A percentile compares a stretch with the other conserved stretches of the same genome.
Conservation (phyloP, 768 basidiomycete genomes). For the Saitozyma sp. region DNA sequence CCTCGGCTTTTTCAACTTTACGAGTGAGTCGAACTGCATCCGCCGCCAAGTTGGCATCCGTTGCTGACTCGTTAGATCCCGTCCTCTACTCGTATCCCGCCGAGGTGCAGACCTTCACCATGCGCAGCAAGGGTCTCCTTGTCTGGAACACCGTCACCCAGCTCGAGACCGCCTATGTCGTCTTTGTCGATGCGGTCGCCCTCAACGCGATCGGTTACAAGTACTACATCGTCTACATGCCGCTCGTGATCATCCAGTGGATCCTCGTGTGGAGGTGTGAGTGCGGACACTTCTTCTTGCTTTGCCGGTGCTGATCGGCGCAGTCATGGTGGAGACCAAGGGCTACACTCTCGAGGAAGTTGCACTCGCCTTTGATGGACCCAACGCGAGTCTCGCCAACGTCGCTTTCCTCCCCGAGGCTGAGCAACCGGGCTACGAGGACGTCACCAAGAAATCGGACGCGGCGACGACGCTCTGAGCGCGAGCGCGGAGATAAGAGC, state of each 20-base stretch:
- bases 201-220: conserved; percentile 48
- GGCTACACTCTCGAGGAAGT: conserved; percentile 51
- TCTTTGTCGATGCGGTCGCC: conserved; percentile 66
- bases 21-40: conserved; percentile 21
- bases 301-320: background rate
- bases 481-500: too few species aligned
- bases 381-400: background rate
- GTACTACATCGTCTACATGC: conserved; percentile 53
- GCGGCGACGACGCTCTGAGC: too few species aligned
- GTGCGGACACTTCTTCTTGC: conserved; percentile 1
- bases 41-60: conserved; percentile 2
- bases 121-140: conserved; percentile 52
- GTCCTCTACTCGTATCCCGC: conserved; percentile 41
- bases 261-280: conserved; percentile 46
- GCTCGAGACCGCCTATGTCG: conserved; percentile 69
- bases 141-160: conserved; percentile 56
- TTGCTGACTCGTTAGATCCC: conserved; percentile 9
- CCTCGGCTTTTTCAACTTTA: conserved; percentile 51
- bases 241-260: conserved; percentile 52
- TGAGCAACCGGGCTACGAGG: too few species aligned
- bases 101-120: conserved; percentile 53
- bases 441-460: too few species aligned
- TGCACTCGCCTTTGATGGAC: conserved; percentile 32
- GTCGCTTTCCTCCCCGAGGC: too few species aligned
- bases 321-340: conserved; percentile 47